Conservation (phyloP, 2,329 filamentous ascomycete genomes). For the Talaromyces sp. region DNA sequence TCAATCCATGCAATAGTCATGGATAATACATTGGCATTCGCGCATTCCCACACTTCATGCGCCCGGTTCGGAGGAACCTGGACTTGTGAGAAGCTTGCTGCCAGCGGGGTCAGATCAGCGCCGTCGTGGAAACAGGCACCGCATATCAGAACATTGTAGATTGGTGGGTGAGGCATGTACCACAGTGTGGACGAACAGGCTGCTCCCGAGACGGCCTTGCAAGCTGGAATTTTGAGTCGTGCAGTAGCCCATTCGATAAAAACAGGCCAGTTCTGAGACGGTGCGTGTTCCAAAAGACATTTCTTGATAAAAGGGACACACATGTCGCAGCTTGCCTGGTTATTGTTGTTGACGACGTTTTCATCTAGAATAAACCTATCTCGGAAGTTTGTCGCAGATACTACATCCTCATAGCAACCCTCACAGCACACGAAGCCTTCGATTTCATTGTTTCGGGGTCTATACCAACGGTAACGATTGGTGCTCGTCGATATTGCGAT, state of each 20-base stretch:
- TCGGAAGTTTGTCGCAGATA: slow-evolving; percentile 3
- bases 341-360: not conserved
- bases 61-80: not conserved
- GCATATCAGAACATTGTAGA: slow-evolving; percentile 1
- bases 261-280: slow-evolving; percentile 1
- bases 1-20: slow-evolving; percentile 11
- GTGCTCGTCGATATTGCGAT: not conserved
- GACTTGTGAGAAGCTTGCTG: slow-evolving; percentile 8
- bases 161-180: slow-evolving; percentile 16
- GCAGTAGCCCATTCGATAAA: slow-evolving; percentile 2
- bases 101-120: slow-evolving; percentile 9
- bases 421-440: slow-evolving; percentile 12
- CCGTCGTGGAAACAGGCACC: slow-evolving; percentile 16
- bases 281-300: slow-evolving; percentile 3
- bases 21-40: not conserved
- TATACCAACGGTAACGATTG: slow-evolving; percentile 11
- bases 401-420: slow-evolving; percentile 10
- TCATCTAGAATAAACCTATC: slow-evolving; percentile 7
- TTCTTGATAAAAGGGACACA: slow-evolving; percentile 9
- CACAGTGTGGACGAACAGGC: slow-evolving; percentile 9
- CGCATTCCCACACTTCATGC: slow-evolving; percentile 13
- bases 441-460: slow-evolving; percentile 7
- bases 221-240: slow-evolving; percentile 11
- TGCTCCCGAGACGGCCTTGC: not conserved
- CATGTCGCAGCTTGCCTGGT: slow-evolving; percentile 4